These are phyloP conservation scores for Alliaria petiolata DNA, from an alignment of 345 rosid genomes.

Conservation along the genomic window DNA sequence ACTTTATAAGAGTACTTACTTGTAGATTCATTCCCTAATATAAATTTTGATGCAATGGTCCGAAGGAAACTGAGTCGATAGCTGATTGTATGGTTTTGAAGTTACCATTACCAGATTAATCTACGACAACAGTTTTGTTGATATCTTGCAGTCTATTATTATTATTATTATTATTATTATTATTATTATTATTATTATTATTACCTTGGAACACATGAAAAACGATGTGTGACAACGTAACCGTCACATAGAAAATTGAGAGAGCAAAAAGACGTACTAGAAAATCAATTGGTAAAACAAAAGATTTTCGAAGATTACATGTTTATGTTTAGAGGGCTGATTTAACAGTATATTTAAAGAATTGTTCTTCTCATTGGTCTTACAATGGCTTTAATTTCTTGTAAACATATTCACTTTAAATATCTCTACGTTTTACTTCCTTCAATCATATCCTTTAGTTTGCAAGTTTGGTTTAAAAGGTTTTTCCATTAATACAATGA, in stretches of 20 bases:
- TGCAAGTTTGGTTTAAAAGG: neutral
- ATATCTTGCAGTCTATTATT: too few species aligned
- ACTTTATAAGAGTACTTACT: slow-evolving; percentile 12
- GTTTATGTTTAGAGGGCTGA: neutral
- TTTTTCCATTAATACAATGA: neutral
- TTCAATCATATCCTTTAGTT: neutral
- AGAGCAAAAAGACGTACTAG: neutral
- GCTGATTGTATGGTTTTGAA: slow-evolving; percentile 37
- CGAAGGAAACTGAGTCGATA: slow-evolving; percentile 31
- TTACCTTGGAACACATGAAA: neutral
- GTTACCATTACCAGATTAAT: slow-evolving; percentile 24
- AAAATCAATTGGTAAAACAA: neutral
- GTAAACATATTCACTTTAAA: neutral
- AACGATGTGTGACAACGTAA: too few species aligned
- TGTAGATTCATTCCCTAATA: slow-evolving; percentile 25
- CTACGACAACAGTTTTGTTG: slow-evolving; percentile 27
- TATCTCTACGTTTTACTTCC: neutral
- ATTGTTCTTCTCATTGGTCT: neutral
- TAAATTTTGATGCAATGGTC: slow-evolving; percentile 22
- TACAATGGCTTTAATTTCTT: neutral
- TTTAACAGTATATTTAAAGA: neutral
- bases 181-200: too few species aligned
- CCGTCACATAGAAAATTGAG: neutral
- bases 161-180: too few species aligned
- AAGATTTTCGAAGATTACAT: neutral